Evolutionary conservation across 2,329 filamentous ascomycete species (phyloP).

Genomic region (Chaetomium sp.): DNA sequence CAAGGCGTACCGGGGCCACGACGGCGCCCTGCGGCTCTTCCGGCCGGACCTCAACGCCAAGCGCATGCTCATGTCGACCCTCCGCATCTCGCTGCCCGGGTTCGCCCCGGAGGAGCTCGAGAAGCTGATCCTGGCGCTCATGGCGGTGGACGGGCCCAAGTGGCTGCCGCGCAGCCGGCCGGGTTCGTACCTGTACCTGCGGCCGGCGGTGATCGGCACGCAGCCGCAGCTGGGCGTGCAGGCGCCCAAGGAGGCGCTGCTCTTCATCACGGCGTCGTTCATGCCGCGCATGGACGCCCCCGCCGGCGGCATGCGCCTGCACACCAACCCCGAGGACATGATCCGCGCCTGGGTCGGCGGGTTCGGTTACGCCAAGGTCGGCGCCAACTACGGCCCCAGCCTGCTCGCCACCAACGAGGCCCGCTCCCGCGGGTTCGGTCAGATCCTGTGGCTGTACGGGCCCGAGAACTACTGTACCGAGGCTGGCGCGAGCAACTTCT

Average conservation of each 20-base stretch:
- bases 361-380: slow-evolving; percentile 89
- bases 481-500: slow-evolving; percentile 91
- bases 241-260: slow-evolving; percentile 76
- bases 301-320: slow-evolving; percentile 66
- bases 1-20: slow-evolving; percentile 79
- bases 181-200: slow-evolving; percentile 78
- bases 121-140: slow-evolving; percentile 71
- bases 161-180: slow-evolving; percentile 74
- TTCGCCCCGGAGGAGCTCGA: slow-evolving; percentile 73
- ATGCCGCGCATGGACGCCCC: slow-evolving; percentile 60
- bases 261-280: slow-evolving; percentile 76
- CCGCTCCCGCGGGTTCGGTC: slow-evolving; percentile 71
- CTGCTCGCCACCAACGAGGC: slow-evolving; percentile 79
- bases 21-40: slow-evolving; percentile 75
- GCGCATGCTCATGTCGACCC: slow-evolving; percentile 62
- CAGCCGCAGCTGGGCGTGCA: slow-evolving; percentile 79
- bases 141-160: slow-evolving; percentile 71
- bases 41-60: slow-evolving; percentile 72
- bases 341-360: slow-evolving; percentile 92
- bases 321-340: slow-evolving; percentile 79
- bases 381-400: slow-evolving; percentile 88
- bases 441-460: slow-evolving; percentile 94
- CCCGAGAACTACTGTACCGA: slow-evolving; percentile 78
- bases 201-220: slow-evolving; percentile 84
- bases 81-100: slow-evolving; percentile 71